phyloP scores from a whole-genome alignment of 148 eudicot species.

The Rhododendron kiyosumense region DNA sequence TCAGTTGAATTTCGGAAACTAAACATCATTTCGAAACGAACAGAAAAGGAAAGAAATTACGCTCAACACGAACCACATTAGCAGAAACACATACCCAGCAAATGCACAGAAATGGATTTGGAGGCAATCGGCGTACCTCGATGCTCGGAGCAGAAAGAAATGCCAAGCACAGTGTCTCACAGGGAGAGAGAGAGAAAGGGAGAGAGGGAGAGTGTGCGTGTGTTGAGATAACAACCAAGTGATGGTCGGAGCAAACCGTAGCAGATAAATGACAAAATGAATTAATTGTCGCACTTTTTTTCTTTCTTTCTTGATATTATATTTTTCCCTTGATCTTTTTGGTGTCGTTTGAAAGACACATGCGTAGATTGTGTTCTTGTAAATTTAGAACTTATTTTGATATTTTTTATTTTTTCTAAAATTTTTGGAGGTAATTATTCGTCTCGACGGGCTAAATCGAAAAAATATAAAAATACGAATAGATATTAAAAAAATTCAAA shows the following conservation, averaged over 20 bases:
- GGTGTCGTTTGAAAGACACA: background rate
- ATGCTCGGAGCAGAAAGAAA: background rate
- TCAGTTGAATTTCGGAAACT: background rate
- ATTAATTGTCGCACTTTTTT: background rate
- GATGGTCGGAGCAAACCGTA: background rate
- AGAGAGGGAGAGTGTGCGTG: background rate
- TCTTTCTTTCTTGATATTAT: background rate
- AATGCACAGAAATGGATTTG: background rate
- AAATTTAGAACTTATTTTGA: too few relatives aligned
- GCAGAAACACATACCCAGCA: background rate
- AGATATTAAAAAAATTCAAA: too few relatives aligned
- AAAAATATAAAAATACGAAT: too few relatives aligned
- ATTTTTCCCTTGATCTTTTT: background rate
- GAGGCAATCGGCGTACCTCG: constrained; percentile 1
- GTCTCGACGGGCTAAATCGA: too few relatives aligned
- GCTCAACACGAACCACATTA: background rate
- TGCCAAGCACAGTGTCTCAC: background rate
- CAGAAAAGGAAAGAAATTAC: background rate
- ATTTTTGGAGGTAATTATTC: too few relatives aligned
- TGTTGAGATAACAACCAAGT: background rate
- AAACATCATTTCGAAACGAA: background rate
- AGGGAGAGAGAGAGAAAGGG: constrained; percentile 2
- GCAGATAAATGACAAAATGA: background rate
- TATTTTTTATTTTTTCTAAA: too few relatives aligned
- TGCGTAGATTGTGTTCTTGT: too few relatives aligned